Evolutionary conservation across 257 asterid genomes (phyloP).

Genomic region (Dorcoceras hygrometricum): DNA sequence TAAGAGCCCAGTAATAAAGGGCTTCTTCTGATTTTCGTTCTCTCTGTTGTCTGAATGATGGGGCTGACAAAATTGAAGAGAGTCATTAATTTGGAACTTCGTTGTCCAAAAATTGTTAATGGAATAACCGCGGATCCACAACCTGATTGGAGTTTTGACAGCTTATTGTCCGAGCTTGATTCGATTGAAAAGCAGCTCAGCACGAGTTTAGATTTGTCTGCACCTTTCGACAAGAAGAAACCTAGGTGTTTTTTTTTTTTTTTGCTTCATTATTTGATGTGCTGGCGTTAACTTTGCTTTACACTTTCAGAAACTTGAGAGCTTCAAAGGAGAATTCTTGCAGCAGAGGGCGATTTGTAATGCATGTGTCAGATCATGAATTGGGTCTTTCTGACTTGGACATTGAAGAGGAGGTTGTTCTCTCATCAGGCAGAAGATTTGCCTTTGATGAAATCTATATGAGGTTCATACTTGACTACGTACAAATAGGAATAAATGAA

Average conservation of each 20-base stretch:
- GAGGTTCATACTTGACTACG: constrained; percentile 30
- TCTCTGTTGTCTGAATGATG: constrained; percentile 10
- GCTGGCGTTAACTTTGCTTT: constrained; percentile 18
- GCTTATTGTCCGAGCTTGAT: constrained; percentile 57
- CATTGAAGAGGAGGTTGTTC: constrained; percentile 20
- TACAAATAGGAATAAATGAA: background rate
- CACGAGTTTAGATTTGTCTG: constrained; percentile 30
- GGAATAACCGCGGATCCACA: constrained; percentile 70
- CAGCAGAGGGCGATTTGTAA: constrained; percentile 33
- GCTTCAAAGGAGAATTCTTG: constrained; percentile 33
- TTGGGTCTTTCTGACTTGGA: constrained; percentile 22
- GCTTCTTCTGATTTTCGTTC: constrained; percentile 18
- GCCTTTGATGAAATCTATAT: constrained; percentile 28
- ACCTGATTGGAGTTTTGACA: constrained; percentile 81
- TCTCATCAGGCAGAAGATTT: constrained; percentile 28
- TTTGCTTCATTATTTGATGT: background rate
- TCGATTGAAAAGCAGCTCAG: constrained; percentile 46
- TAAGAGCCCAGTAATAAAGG: constrained; percentile 1
- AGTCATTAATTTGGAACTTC: constrained; percentile 45
- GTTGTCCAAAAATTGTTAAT: constrained; percentile 38
- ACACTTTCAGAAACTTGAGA: constrained; percentile 38
- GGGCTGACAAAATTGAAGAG: constrained; percentile 42
- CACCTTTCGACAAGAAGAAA: constrained; percentile 42
- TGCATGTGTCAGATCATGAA: constrained; percentile 32
- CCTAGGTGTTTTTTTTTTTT: constrained; percentile 40